Evolutionary conservation across 805 yeast genomes (phyloP).

Genomic region (Teunomyces lycoperdinae): DNA sequence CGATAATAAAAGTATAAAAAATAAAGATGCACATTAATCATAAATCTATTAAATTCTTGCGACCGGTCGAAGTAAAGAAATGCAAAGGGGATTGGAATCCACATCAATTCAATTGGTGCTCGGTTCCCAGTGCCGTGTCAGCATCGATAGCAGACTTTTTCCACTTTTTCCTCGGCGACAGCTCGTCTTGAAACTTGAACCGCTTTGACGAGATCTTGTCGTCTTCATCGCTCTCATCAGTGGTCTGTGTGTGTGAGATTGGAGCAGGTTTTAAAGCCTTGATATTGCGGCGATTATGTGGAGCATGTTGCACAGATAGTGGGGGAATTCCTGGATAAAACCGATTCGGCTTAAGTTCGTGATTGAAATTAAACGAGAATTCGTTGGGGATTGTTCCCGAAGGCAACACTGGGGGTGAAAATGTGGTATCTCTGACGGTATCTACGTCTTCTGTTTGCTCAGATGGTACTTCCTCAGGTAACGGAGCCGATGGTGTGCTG

Average conservation of each 20-base stretch:
- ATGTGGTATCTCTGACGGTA: neutral
- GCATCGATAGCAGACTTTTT: conserved; percentile 4
- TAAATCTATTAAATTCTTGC: neutral
- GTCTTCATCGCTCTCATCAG: conserved; percentile 6
- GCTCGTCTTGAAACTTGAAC: conserved; percentile 3
- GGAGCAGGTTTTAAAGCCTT: conserved; percentile 16
- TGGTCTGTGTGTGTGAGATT: neutral
- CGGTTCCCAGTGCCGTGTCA: neutral
- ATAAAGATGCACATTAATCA: neutral
- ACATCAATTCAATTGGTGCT: too few relatives aligned
- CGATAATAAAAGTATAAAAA: neutral
- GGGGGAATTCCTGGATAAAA: conserved; percentile 39
- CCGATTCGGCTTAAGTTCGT: conserved; percentile 25
- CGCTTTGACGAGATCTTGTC: conserved; percentile 6
- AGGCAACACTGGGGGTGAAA: neutral
- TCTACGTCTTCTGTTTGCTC: neutral
- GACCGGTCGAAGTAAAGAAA: conserved; percentile 2
- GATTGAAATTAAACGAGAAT: conserved; percentile 29
- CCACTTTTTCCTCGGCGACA: conserved; percentile 5
- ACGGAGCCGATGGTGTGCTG: conserved; percentile 1
- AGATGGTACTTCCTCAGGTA: neutral
- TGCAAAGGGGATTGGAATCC: neutral
- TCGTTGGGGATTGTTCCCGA: conserved; percentile 20
- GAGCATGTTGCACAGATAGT: conserved; percentile 32
- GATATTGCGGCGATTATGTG: conserved; percentile 5